Base-by-base conservation (phyloP, 2,329 filamentous ascomycete species). In the Clonostachys solani region DNA sequence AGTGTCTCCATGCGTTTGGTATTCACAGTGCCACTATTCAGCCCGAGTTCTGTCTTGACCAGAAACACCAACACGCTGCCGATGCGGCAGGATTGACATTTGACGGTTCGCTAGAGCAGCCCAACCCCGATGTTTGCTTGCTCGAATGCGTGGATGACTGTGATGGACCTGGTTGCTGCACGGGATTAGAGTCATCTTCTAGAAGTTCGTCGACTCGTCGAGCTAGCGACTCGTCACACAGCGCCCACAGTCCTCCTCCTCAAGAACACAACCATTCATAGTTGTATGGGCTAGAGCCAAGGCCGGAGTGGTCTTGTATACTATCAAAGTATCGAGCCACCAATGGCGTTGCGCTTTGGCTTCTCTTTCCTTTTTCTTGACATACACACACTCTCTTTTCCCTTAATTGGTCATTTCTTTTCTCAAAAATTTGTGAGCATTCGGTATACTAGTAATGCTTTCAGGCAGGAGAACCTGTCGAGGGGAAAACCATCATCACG, bases 11-110 rank as follows among this genome's bases (percentile, higher is more conserved):
- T 66, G 92, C 83, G 35, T 96, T 95, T 58, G 92, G 94, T 47
- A 97, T 99, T 54, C 94, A 99, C 72, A 95, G 89, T 36, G 92
- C 91, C 35, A 99, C 94, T 12, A 97, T 99, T 56, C 94, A 99
- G 67, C 94, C 94, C 6, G 94, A 99, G 66, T 99, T 85, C 56
- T 83, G 80, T 52, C 64, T 81, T 23, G 80, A 81, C 53, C 60
- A 68, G 38, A 63, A 66, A 45, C 75, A 73, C 52, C 62, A 59
- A 47, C 68, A 70, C 37, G 55, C 62, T 13, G 63, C 66, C 4
- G 65, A 69, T 29, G 16, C 17, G 23, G 59, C 63, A 7, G 61
- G 59, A 18, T 55, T 68, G 34, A 50, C 60, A 6, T 53, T 69
- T 33, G 67, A 74, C 47, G 70, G 68, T 10, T 50, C 50, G 1